A percentile compares a stretch with the other conserved stretches of the same genome.
These are phyloP conservation scores for Tulasnella sp. DNA, from an alignment of 768 basidiomycete genomes.

Conservation along the genomic window DNA sequence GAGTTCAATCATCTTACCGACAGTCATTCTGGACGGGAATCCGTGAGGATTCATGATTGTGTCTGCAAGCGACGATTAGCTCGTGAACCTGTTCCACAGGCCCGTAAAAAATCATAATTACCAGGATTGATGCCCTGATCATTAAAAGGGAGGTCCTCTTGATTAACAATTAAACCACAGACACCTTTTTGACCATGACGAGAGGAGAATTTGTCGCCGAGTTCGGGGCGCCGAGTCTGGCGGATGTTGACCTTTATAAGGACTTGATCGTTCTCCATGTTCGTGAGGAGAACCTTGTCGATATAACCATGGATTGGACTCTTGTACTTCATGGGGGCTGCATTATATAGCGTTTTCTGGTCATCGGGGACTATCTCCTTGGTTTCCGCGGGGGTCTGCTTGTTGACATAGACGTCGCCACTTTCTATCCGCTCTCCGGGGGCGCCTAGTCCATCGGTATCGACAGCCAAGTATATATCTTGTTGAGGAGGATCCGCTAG, in stretches of 20 bases:
- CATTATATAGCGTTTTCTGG: constrained; percentile 81
- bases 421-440: constrained; percentile 93
- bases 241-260: constrained; percentile 96
- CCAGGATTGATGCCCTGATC: constrained; percentile 93
- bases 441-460: constrained; percentile 87
- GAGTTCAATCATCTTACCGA: constrained; percentile 99
- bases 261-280: constrained; percentile 94
- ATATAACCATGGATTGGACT: constrained; percentile 89
- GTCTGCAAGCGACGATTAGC: constrained; percentile 47
- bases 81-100: constrained; percentile 10
- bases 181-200: constrained; percentile 99
- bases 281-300: constrained; percentile 96
- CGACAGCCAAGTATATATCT: constrained; percentile 86
- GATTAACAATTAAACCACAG: constrained; percentile 96
- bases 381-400: constrained; percentile 93
- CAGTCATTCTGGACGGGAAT: constrained; percentile 98
- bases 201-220: constrained; percentile 98
- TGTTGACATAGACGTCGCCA: constrained; percentile 92
- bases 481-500: constrained; percentile 79
- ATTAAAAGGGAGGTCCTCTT: constrained; percentile 99
- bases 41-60: constrained; percentile 99
- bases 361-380: constrained; percentile 76
- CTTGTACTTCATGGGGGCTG: constrained; percentile 89
- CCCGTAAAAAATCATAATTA: constrained; percentile 38
- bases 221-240: constrained; percentile 91